Evolutionary conservation across 2,329 filamentous ascomycete species (phyloP).

Genomic region (Talaromyces pinophilus): DNA sequence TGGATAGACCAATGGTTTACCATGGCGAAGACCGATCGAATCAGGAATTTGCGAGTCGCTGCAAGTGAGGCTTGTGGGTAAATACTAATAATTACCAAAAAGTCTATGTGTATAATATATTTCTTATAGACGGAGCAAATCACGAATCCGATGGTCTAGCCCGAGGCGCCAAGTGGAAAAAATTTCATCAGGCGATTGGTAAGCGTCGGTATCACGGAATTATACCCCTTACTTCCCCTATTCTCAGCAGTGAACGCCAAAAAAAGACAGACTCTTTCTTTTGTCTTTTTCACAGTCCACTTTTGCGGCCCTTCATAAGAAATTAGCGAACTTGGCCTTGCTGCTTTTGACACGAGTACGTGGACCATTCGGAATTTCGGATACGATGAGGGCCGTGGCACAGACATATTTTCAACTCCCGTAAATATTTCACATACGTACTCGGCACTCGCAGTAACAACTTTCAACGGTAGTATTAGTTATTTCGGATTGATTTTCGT

Average conservation of each 20-base stretch:
- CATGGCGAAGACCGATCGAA: background rate
- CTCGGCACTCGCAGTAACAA: background rate
- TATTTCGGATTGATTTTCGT: background rate
- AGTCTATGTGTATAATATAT: background rate
- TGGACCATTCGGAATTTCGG: background rate
- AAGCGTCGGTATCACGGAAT: conserved; percentile 2
- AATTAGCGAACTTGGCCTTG: background rate
- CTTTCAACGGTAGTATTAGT: background rate
- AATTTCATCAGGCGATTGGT: background rate
- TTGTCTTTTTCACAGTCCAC: conserved; percentile 2
- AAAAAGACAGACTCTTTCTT: background rate
- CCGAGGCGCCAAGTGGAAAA: background rate
- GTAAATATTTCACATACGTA: background rate
- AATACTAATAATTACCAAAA: background rate
- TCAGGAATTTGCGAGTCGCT: background rate
- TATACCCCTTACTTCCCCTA: conserved; percentile 3
- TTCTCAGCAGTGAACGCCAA: background rate
- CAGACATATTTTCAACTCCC: background rate
- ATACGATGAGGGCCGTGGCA: background rate
- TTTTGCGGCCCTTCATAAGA: background rate
- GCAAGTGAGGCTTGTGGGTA: background rate
- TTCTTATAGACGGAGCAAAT: background rate
- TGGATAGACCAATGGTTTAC: background rate
- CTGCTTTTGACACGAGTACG: background rate
- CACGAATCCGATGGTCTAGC: background rate